Conservation (phyloP, 768 basidiomycete species). For the Tremella yokohamensis region DNA sequence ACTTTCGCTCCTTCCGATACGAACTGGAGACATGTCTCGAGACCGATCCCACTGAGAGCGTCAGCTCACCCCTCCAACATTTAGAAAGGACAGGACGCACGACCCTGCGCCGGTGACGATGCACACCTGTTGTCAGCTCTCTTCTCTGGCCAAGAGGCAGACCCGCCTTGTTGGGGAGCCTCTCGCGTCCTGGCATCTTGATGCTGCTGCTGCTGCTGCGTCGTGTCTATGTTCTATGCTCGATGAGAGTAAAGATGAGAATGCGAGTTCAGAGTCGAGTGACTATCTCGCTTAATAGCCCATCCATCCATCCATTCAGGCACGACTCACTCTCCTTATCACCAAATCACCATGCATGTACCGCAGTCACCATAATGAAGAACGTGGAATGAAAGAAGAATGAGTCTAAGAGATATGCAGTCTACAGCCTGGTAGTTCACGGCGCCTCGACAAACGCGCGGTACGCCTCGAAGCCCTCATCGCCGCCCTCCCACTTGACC, state of each 20-base stretch:
- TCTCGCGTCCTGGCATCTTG: constrained; percentile 28
- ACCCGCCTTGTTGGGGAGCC: constrained; percentile 35
- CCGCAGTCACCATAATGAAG: too few relatives aligned
- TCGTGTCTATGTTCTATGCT: background rate
- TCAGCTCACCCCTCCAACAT: background rate
- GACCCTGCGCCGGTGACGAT: constrained; percentile 84
- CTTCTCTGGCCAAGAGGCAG: background rate
- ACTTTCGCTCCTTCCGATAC: constrained; percentile 92
- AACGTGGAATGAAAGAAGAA: too few relatives aligned
- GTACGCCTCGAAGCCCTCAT: constrained; percentile 58
- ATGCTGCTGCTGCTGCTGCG: background rate
- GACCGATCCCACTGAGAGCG: constrained; percentile 76
- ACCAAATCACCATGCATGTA: too few relatives aligned
- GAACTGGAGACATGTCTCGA: constrained; percentile 92
- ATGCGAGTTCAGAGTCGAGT: background rate
- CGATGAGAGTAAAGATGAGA: background rate
- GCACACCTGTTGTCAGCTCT: constrained; percentile 34
- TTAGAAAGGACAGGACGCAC: constrained; percentile 56
- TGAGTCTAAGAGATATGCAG: too few relatives aligned
- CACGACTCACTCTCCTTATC: too few relatives aligned
- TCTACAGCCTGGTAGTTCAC: too few relatives aligned
- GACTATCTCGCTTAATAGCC: too few relatives aligned
- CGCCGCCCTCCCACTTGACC: constrained; percentile 56
- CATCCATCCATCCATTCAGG: too few relatives aligned
- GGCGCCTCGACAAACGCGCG: constrained; percentile 62